Evolutionary conservation across 441 rosid genomes (phyloP).

Genomic region (Populus trichocarpa): DNA sequence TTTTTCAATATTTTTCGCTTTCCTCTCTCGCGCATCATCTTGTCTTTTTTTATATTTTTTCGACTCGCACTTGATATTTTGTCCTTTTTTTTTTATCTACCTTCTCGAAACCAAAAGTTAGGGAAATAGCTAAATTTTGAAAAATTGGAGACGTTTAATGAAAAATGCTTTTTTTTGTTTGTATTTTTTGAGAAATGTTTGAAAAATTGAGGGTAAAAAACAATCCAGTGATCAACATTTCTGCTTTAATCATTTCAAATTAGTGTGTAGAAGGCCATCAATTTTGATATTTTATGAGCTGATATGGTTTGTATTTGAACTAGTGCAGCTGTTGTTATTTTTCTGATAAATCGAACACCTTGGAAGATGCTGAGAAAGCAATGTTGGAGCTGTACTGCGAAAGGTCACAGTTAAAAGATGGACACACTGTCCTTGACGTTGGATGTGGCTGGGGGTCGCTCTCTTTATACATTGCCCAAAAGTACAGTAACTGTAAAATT

Average conservation of each 20-base stretch:
- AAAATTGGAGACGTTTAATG: background rate
- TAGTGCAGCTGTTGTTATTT: conserved; percentile 56
- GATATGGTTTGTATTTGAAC: background rate
- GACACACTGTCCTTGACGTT: conserved; percentile 69
- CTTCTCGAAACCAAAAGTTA: too few species aligned
- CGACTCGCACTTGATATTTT: too few species aligned
- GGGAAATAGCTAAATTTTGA: background rate
- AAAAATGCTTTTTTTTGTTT: too few species aligned
- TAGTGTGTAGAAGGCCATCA: background rate
- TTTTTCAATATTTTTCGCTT: too few species aligned
- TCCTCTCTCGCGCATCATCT: too few species aligned
- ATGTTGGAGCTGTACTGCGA: conserved; percentile 73
- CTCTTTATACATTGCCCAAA: conserved; percentile 62
- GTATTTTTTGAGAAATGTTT: background rate
- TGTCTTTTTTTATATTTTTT: too few species aligned
- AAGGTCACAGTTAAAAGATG: conserved; percentile 67
- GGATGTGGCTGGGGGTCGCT: conserved; percentile 97
- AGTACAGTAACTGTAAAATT: conserved; percentile 55
- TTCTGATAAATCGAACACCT: conserved; percentile 40
- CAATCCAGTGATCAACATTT: background rate
- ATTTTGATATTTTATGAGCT: background rate
- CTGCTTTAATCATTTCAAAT: background rate
- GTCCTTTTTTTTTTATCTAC: too few species aligned
- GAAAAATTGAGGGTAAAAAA: background rate
- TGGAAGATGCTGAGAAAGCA: conserved; percentile 82